Conservation (phyloP, 441 rosid genomes). For the Cnidoscolus chayamansa region DNA sequence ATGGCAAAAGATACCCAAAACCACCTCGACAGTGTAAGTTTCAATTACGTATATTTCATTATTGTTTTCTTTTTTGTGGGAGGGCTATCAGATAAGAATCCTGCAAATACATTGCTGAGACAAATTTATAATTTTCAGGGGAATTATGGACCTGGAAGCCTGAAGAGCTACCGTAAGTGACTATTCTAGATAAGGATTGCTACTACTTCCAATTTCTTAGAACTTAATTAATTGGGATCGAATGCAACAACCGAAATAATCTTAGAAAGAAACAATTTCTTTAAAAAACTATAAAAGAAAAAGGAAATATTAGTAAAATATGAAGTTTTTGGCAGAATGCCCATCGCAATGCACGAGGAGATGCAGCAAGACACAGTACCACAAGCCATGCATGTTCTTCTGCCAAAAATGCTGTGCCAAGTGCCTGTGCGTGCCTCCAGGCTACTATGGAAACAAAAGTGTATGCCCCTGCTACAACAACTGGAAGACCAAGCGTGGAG, state of each 20-base stretch:
- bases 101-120: too few relatives aligned
- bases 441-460: conserved; percentile 26
- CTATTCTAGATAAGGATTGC: neutral
- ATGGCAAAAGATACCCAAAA: conserved; percentile 40
- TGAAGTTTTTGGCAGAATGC: conserved; percentile 18
- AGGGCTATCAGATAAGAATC: too few relatives aligned
- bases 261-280: too few relatives aligned
- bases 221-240: too few relatives aligned
- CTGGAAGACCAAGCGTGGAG: conserved; percentile 32
- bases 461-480: conserved; percentile 33
- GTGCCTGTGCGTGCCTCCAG: conserved; percentile 30
- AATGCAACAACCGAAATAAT: too few relatives aligned
- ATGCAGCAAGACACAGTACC: conserved; percentile 25
- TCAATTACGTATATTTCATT: neutral
- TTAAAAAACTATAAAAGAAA: neutral
- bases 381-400: conserved; percentile 31
- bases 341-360: conserved; percentile 24
- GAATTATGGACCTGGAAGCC: conserved; percentile 48
- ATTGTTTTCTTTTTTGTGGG: too few relatives aligned
- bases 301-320: too few relatives aligned
- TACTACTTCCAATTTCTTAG: too few relatives aligned
- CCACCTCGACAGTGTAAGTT: conserved; percentile 42
- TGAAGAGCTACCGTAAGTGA: conserved; percentile 56
- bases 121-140: conserved; percentile 25
- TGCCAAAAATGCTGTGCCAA: conserved; percentile 28